These are phyloP conservation scores for Candida sp. DNA, from an alignment of 1,139 yeast genomes.

Conservation along the genomic window DNA sequence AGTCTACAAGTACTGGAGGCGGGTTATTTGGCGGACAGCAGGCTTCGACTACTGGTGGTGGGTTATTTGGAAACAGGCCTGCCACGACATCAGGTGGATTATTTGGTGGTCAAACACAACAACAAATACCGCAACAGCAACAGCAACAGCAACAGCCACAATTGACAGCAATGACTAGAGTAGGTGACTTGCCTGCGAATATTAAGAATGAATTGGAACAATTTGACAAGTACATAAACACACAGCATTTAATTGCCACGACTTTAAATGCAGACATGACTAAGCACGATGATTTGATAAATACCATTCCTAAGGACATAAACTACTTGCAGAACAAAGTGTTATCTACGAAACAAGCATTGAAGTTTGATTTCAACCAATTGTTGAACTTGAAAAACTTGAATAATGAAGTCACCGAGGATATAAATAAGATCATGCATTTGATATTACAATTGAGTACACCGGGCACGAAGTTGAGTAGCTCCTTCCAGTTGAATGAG, in stretches of 20 bases:
- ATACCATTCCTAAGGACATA: constrained; percentile 86
- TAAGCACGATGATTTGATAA: constrained; percentile 71
- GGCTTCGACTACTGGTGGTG: constrained; percentile 15
- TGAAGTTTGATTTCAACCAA: constrained; percentile 47
- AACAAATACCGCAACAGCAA: constrained; percentile 8
- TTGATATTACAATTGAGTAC: constrained; percentile 68
- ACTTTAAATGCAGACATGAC: constrained; percentile 67
- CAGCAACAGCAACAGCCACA: constrained; percentile 29
- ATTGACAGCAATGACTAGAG: constrained; percentile 85
- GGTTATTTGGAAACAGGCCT: constrained; percentile 20
- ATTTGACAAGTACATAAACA: constrained; percentile 81
- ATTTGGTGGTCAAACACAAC: constrained; percentile 20
- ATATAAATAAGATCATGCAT: constrained; percentile 70
- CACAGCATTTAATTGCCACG: constrained; percentile 84
- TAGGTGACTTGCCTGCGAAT: constrained; percentile 80
- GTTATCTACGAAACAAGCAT: constrained; percentile 70
- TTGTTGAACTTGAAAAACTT: constrained; percentile 37
- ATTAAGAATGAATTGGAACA: constrained; percentile 79
- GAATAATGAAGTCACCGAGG: constrained; percentile 67
- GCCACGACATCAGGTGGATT: constrained; percentile 14
- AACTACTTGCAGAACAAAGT: constrained; percentile 68
- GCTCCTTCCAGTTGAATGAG: constrained; percentile 52
- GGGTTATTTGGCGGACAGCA: constrained; percentile 21
- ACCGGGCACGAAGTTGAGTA: constrained; percentile 68
- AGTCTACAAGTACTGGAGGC: constrained; percentile 14